phyloP scores from a whole-genome alignment of 2,329 filamentous ascomycete genomes.

The Xylariales sp. region DNA sequence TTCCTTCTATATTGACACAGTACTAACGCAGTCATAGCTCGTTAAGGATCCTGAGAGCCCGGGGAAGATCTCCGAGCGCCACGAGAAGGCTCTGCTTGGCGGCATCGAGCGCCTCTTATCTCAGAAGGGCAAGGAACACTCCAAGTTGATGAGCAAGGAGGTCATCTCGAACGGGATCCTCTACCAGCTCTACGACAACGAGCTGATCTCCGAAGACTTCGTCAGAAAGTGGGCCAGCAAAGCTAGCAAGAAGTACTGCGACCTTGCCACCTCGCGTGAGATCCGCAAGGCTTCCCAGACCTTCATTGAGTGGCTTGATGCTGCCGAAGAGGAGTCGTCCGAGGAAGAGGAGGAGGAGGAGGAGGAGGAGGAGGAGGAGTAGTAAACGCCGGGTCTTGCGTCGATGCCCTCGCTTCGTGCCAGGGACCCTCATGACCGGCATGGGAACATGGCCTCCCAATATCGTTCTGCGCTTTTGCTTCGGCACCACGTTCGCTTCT shows the following conservation, averaged over 20 bases:
- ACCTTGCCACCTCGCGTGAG: conserved; percentile 84
- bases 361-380: too few species aligned
- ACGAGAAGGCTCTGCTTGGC: conserved; percentile 92
- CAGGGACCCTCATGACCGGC: too few species aligned
- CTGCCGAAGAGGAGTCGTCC: conserved; percentile 70
- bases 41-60: conserved; percentile 45
- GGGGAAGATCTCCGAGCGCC: conserved; percentile 63
- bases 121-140: conserved; percentile 65
- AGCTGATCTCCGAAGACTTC: conserved; percentile 82
- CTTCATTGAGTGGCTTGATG: conserved; percentile 91
- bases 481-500: neutral
- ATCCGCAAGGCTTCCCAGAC: conserved; percentile 91
- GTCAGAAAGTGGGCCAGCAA: conserved; percentile 88
- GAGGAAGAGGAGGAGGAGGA: conserved; percentile 59
- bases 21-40: conserved; percentile 47
- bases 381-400: too few species aligned
- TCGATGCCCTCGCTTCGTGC: too few species aligned
- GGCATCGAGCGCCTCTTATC: conserved; percentile 90
- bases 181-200: conserved; percentile 84
- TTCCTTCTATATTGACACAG: neutral
- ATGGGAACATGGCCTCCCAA: too few species aligned
- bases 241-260: conserved; percentile 98
- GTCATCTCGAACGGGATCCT: conserved; percentile 83
- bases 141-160: conserved; percentile 62
- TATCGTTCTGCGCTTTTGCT: neutral